These are phyloP conservation scores for Ramalina intermedia DNA, from an alignment of 495 filamentous ascomycete genomes.

Conservation along the genomic window DNA sequence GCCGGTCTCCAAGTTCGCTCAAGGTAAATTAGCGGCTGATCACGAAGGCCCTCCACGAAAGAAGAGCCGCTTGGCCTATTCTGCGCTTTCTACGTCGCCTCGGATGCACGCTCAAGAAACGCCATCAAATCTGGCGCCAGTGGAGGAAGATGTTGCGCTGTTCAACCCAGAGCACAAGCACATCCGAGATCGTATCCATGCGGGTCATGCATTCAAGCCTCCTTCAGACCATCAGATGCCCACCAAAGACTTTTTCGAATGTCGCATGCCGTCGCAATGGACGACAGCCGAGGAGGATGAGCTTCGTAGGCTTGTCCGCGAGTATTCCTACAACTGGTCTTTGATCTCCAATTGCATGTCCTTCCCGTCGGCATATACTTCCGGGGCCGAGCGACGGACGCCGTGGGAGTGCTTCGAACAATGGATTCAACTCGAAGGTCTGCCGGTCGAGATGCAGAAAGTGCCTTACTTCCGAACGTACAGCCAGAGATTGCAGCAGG, in stretches of 20 bases:
- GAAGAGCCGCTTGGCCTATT: constrained; percentile 63
- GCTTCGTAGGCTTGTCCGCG: constrained; percentile 66
- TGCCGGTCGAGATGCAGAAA: constrained; percentile 83
- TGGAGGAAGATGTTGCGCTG: constrained; percentile 65
- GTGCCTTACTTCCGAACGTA: constrained; percentile 84
- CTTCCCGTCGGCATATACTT: constrained; percentile 58
- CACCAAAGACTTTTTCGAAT: constrained; percentile 75
- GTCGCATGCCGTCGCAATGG: constrained; percentile 76
- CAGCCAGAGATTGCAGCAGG: constrained; percentile 63
- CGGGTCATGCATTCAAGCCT: constrained; percentile 86
- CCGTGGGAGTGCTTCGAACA: constrained; percentile 99
- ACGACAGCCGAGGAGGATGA: constrained; percentile 78
- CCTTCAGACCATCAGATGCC: constrained; percentile 84
- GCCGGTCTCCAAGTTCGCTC: constrained; percentile 74
- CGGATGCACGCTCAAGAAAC: constrained; percentile 25
- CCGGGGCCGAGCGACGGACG: constrained; percentile 76
- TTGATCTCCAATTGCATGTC: constrained; percentile 69
- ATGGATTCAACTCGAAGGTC: constrained; percentile 78
- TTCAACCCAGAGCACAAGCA: constrained; percentile 83
- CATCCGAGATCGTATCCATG: constrained; percentile 79
- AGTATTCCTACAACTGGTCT: constrained; percentile 95
- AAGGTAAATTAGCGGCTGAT: constrained; percentile 60
- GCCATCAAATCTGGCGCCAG: constrained; percentile 40
- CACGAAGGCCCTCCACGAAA: constrained; percentile 56
- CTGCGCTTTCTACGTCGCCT: constrained; percentile 22